Evolutionary conservation across 1,284 basidiomycete genomes (phyloP).

Genomic region (Pholiota adiposa): DNA sequence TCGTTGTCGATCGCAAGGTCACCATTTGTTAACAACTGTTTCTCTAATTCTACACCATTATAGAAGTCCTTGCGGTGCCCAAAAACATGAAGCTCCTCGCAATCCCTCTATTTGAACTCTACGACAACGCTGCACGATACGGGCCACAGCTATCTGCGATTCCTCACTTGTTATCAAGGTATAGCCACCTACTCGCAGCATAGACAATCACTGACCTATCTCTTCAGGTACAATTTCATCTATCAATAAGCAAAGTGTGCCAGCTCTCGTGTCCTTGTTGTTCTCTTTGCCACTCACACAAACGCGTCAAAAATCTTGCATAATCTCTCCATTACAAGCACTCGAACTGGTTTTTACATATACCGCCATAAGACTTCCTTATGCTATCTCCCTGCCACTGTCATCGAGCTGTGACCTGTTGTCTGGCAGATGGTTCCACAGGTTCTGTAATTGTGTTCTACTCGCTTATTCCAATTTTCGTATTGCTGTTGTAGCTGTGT

Average conservation of each 20-base stretch:
- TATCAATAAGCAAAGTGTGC: conserved; percentile 52
- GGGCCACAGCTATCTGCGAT: conserved; percentile 94
- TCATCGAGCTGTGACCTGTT: not conserved
- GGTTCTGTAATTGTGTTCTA: not conserved
- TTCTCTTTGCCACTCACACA: not conserved
- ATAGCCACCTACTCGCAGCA: conserved; percentile 28
- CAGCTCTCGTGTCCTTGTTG: too few species aligned
- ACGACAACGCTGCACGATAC: conserved; percentile 95
- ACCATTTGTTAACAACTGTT: not conserved
- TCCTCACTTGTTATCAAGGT: conserved; percentile 92
- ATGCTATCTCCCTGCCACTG: not conserved
- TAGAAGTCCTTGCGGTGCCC: conserved; percentile 94
- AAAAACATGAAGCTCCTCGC: conserved; percentile 99
- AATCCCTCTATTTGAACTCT: conserved; percentile 95
- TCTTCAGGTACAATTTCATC: conserved; percentile 60
- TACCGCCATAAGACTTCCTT: not conserved
- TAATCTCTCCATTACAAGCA: not conserved
- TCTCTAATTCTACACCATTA: conserved; percentile 1
- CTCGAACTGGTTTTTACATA: too few species aligned
- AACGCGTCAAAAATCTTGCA: not conserved
- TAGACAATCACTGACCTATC: not conserved
- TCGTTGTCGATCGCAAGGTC: not conserved
- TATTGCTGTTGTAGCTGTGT: conserved; percentile 1
- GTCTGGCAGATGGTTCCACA: not conserved
- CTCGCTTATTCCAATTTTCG: not conserved